Conservation (phyloP, 805 yeast genomes). For the Wickerhamiella musiphila region DNA sequence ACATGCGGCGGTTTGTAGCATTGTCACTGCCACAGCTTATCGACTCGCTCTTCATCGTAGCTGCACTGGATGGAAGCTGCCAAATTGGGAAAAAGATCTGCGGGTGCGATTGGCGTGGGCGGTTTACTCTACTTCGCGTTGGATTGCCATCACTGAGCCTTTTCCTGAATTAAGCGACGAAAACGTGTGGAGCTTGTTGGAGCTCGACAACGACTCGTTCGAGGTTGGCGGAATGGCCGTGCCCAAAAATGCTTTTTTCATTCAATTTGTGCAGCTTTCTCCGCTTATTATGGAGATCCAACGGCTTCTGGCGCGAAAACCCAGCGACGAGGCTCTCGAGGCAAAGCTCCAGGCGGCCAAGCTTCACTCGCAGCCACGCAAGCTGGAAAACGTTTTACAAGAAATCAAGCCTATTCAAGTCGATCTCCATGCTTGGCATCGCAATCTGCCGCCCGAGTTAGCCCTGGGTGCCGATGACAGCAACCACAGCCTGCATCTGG, state of each 20-base stretch:
- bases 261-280: constrained; percentile 20
- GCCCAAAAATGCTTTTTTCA: constrained; percentile 29
- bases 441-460: constrained; percentile 19
- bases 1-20: constrained; percentile 76
- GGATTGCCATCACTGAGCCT: constrained; percentile 69
- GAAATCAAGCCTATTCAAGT: constrained; percentile 42
- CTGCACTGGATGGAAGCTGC: constrained; percentile 79
- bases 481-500: constrained; percentile 58
- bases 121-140: constrained; percentile 77
- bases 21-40: constrained; percentile 74
- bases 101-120: constrained; percentile 92
- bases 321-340: background rate
- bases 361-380: constrained; percentile 25
- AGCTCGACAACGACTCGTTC: constrained; percentile 11
- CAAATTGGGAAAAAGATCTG: constrained; percentile 87
- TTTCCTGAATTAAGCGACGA: constrained; percentile 68
- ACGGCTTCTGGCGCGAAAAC: constrained; percentile 7
- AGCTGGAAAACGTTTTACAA: constrained; percentile 41
- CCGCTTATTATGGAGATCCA: constrained; percentile 26
- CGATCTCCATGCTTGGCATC: constrained; percentile 22
- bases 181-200: constrained; percentile 57
- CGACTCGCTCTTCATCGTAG: constrained; percentile 84
- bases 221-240: constrained; percentile 23
- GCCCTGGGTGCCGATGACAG: constrained; percentile 21
- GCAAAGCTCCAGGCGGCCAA: background rate